Evolutionary conservation across 2,329 filamentous ascomycete genomes (phyloP), one percentile per base, ranked within the genome.

Genomic region (Plenodomus lindquistii): DNA sequence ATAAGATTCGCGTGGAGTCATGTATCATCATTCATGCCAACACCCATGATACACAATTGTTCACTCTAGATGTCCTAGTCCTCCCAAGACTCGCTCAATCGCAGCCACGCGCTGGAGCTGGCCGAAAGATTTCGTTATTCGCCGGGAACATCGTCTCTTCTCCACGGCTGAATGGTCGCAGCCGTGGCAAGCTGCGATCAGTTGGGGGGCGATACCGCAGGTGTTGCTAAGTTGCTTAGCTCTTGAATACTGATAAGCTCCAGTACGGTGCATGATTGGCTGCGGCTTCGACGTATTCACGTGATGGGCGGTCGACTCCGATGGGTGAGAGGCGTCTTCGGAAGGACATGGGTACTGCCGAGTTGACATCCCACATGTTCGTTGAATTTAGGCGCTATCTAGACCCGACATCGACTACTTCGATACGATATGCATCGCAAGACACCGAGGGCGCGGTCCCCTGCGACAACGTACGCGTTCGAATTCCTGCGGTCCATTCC

Each of bases 261-360:
- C 27, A 4, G 6, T 31, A 13, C 9, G 27, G 13, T 11, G 18
- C 46, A 24, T 67, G 57, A 70, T 70, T 68, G 63, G 66, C 44
- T 45, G 41, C 15, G 16, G 31, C 29, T 11, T 31, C 24, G 48
- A 21, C 21, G 37, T 45, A 36, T 37, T 42, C 58, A 65, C 57
- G 65, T 63, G 57, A 60, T 47, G 44, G 37, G 47, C 67, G 67
- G 67, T 52, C 41, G 36, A 44, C 60, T 64, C 67, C 66, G 67
- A 68, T 52, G 60, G 57, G 60, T 49, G 54, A 50, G 27, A 31
- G 27, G 27, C 22, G 22, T 10, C 22, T 5, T 24, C 22, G 27
- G 27, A 15, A 31, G 4, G 9, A 8, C 11, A 31, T 31, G 27
- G 27, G 11, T 31, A 31, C 4, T 7, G 11, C 6, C 27, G 27